These are phyloP conservation scores for Amanita rubescens DNA, from an alignment of 768 basidiomycete genomes.

Conservation along the genomic window DNA sequence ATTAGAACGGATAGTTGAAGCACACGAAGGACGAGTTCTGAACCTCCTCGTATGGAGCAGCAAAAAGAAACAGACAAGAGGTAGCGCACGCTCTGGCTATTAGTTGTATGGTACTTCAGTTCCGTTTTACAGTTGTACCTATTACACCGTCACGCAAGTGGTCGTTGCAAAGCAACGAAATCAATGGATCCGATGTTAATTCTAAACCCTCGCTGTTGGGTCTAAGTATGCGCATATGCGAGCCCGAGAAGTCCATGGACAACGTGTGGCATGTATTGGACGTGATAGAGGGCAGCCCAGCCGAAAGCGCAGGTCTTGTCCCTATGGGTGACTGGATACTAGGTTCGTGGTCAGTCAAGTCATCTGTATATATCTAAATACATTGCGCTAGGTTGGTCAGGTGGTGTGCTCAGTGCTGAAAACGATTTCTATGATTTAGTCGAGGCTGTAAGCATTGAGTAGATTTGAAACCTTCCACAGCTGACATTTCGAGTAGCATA, in stretches of 20 bases:
- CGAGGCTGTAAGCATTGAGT: conserved; percentile 58
- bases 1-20: conserved; percentile 76
- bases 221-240: conserved; percentile 88
- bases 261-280: conserved; percentile 99
- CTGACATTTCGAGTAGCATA: conserved; percentile 47
- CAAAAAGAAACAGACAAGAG: conserved; percentile 65
- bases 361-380: conserved; percentile 26
- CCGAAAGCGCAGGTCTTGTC: conserved; percentile 93
- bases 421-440: conserved; percentile 96
- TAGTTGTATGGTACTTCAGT: conserved; percentile 5
- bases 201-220: conserved; percentile 87
- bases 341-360: conserved; percentile 19
- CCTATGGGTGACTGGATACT: conserved; percentile 67
- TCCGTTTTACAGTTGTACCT: conserved; percentile 54
- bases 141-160: conserved; percentile 82
- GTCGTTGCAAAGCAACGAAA: conserved; percentile 39
- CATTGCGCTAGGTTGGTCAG: conserved; percentile 87
- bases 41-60: conserved; percentile 80
- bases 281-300: conserved; percentile 92
- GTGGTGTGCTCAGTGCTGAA: conserved; percentile 85
- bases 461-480: not conserved
- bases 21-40: conserved; percentile 63
- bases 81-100: conserved; percentile 28
- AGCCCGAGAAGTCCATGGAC: conserved; percentile 81
- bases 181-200: conserved; percentile 31